These are phyloP conservation scores for Blastobotrys ciferrii DNA, from an alignment of 1,139 yeast species.

Conservation along the genomic window DNA sequence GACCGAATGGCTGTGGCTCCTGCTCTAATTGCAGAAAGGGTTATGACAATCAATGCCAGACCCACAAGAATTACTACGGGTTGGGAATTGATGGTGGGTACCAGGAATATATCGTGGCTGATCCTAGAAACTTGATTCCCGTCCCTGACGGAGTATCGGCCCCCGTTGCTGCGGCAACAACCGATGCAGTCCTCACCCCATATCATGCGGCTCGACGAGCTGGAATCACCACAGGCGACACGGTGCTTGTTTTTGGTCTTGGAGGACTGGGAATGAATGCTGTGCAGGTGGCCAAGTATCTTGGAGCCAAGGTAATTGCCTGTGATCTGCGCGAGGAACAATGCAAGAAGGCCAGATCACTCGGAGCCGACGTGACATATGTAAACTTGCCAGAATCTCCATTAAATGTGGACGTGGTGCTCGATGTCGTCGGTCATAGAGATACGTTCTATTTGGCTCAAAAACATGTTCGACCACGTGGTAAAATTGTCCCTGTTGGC, in stretches of 20 bases:
- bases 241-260: conserved; percentile 47
- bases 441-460: conserved; percentile 33
- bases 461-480: conserved; percentile 39
- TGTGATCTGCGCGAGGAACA: conserved; percentile 42
- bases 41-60: conserved; percentile 41
- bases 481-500: conserved; percentile 48
- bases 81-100: conserved; percentile 49
- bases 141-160: conserved; percentile 49
- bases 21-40: conserved; percentile 47
- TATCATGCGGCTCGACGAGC: conserved; percentile 48
- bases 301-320: conserved; percentile 45
- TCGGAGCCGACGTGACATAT: conserved; percentile 48
- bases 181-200: conserved; percentile 54
- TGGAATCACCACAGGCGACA: conserved; percentile 39
- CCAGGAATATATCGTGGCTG: conserved; percentile 46
- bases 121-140: conserved; percentile 24
- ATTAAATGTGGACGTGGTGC: conserved; percentile 35
- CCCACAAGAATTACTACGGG: conserved; percentile 36
- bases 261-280: conserved; percentile 56
- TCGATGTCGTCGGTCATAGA: conserved; percentile 50
- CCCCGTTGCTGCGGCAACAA: conserved; percentile 50
- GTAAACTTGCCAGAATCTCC: conserved; percentile 33
- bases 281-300: conserved; percentile 45
- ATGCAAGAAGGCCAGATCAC: conserved; percentile 35
- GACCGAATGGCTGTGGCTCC: conserved; percentile 44